A percentile compares a stretch with the other conserved stretches of the same genome.
Evolutionary conservation across 2,329 filamentous ascomycete species (phyloP).

Genomic region (Aspergillus fumigatus): DNA sequence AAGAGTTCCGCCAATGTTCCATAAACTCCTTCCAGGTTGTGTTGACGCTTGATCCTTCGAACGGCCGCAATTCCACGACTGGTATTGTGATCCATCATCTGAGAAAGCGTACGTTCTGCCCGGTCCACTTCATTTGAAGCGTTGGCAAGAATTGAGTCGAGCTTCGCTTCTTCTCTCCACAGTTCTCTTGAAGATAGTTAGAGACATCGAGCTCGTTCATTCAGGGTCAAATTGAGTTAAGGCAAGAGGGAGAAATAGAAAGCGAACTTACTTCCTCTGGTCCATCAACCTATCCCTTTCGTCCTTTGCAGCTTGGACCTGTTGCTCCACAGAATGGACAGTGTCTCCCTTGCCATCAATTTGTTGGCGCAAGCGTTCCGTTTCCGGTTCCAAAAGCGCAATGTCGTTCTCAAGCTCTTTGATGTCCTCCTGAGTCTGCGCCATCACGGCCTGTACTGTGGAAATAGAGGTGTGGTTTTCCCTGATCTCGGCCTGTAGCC

Average conservation of each 20-base stretch:
- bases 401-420: slow-evolving; percentile 67
- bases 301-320: slow-evolving; percentile 73
- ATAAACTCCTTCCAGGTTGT: slow-evolving; percentile 79
- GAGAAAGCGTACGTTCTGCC: slow-evolving; percentile 71
- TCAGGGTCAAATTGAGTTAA: neutral
- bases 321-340: slow-evolving; percentile 66
- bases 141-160: slow-evolving; percentile 71
- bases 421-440: slow-evolving; percentile 82
- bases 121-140: slow-evolving; percentile 71
- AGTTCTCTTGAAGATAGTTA: slow-evolving; percentile 49
- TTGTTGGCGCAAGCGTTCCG: slow-evolving; percentile 63
- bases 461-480: slow-evolving; percentile 72
- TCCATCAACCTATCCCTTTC: slow-evolving; percentile 74
- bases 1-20: slow-evolving; percentile 93
- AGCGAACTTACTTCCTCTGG: slow-evolving; percentile 62
- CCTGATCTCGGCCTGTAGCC: slow-evolving; percentile 72
- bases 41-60: slow-evolving; percentile 72
- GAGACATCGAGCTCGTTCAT: neutral
- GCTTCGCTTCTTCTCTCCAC: slow-evolving; percentile 82
- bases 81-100: slow-evolving; percentile 86
- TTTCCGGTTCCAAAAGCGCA: slow-evolving; percentile 65
- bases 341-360: slow-evolving; percentile 76
- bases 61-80: slow-evolving; percentile 83
- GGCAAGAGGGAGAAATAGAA: neutral
- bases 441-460: slow-evolving; percentile 75